Conservation (phyloP, 805 yeast species). For the Priceomyces haplophilus region DNA sequence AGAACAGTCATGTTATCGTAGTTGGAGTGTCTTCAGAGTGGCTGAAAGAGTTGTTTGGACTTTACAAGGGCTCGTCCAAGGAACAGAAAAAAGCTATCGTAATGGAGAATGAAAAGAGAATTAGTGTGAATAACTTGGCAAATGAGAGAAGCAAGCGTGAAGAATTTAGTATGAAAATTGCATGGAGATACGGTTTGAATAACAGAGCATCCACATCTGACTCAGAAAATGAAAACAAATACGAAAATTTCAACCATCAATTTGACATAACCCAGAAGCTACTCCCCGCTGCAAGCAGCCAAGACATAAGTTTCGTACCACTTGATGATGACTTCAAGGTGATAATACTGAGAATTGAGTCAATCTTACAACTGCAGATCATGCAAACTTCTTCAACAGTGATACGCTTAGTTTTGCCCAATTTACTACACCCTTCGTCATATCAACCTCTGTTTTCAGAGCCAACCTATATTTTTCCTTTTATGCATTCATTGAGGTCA, state of each 20-base stretch:
- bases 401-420: slow-evolving; percentile 69
- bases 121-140: slow-evolving; percentile 63
- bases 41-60: slow-evolving; percentile 73
- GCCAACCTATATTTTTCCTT: slow-evolving; percentile 51
- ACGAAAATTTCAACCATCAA: slow-evolving; percentile 57
- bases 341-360: slow-evolving; percentile 41
- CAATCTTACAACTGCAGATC: slow-evolving; percentile 30
- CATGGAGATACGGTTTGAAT: slow-evolving; percentile 82
- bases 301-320: slow-evolving; percentile 60
- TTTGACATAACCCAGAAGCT: slow-evolving; percentile 77
- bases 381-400: slow-evolving; percentile 44
- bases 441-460: slow-evolving; percentile 52
- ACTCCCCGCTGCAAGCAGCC: slow-evolving; percentile 59
- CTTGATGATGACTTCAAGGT: slow-evolving; percentile 18
- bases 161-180: slow-evolving; percentile 67
- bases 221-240: slow-evolving; percentile 20
- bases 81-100: slow-evolving; percentile 63
- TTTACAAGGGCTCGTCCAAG: slow-evolving; percentile 64
- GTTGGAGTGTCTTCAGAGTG: slow-evolving; percentile 58
- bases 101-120: slow-evolving; percentile 53
- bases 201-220: slow-evolving; percentile 24
- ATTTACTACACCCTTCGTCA: slow-evolving; percentile 73
- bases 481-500: slow-evolving; percentile 57
- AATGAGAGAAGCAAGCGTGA: slow-evolving; percentile 9
- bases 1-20: slow-evolving; percentile 60